Conservation (phyloP, 768 basidiomycete species). For the Leccinum incarnatum region DNA sequence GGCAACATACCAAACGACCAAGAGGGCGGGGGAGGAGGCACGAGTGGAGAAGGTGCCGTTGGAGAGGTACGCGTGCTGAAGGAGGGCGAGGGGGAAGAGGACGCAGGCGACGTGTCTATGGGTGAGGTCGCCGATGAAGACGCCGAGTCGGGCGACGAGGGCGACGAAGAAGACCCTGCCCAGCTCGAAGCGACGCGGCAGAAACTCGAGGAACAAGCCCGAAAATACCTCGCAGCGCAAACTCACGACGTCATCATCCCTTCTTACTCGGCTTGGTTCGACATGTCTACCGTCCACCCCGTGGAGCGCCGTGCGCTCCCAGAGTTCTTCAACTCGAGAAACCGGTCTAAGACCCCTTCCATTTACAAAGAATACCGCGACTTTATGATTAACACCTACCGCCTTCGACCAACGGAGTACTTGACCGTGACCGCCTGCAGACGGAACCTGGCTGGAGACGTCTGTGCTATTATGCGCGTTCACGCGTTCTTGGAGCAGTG, state of each 20-base stretch:
- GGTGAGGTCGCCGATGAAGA: conserved; percentile 76
- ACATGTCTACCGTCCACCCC: conserved; percentile 89
- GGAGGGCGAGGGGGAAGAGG: conserved; percentile 62
- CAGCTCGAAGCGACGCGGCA: conserved; percentile 77
- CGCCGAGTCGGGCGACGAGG: conserved; percentile 72
- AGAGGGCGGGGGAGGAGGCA: conserved; percentile 17
- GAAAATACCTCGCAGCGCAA: conserved; percentile 94
- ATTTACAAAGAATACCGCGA: conserved; percentile 99
- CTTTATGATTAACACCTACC: conserved; percentile 99
- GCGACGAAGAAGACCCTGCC: conserved; percentile 83
- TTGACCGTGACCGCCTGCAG: conserved; percentile 96
- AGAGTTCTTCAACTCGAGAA: conserved; percentile 97
- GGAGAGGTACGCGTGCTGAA: conserved; percentile 40
- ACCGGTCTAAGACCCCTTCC: conserved; percentile 91
- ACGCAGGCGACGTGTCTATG: conserved; percentile 77
- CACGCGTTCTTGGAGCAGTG: conserved; percentile 99
- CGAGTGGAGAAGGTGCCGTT: conserved; percentile 21
- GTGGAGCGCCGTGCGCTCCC: conserved; percentile 91
- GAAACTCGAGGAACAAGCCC: conserved; percentile 81
- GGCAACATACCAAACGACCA: conserved; percentile 59
- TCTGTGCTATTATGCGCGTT: conserved; percentile 97
- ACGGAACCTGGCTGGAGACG: conserved; percentile 95
- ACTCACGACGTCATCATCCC: conserved; percentile 97
- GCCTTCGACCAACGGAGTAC: conserved; percentile 91
- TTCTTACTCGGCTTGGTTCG: conserved; percentile 97